These are phyloP conservation scores for Mucor piriformis DNA, from an alignment of 371 early-diverging fungal genomes.

Conservation along the genomic window DNA sequence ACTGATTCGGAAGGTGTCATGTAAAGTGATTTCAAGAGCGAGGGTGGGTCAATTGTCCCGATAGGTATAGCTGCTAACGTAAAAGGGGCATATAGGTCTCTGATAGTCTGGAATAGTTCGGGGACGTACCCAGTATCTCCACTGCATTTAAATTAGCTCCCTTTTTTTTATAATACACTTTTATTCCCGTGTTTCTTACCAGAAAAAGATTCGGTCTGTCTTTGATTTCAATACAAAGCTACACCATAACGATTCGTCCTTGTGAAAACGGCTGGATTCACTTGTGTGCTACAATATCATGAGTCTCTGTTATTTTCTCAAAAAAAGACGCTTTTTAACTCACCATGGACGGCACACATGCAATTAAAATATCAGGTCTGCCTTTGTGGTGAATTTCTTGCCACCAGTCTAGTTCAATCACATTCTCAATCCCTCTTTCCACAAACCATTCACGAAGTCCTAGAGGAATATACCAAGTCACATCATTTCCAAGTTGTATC, in stretches of 20 bases:
- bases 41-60: constrained; percentile 56
- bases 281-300: constrained; percentile 51
- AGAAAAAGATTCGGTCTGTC: constrained; percentile 54
- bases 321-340: background rate
- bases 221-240: constrained; percentile 57
- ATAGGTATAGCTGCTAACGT: constrained; percentile 63
- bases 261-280: constrained; percentile 47
- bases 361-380: constrained; percentile 46
- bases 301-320: background rate
- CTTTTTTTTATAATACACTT: background rate
- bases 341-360: constrained; percentile 61
- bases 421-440: constrained; percentile 55
- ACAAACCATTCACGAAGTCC: constrained; percentile 61
- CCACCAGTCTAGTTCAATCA: constrained; percentile 72
- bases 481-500: constrained; percentile 49
- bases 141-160: constrained; percentile 21
- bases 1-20: constrained; percentile 63
- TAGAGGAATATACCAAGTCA: constrained; percentile 67
- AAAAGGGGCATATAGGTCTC: constrained; percentile 55
- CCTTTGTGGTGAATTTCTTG: constrained; percentile 55
- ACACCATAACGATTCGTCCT: constrained; percentile 61
- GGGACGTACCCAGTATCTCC: constrained; percentile 67
- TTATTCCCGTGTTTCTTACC: constrained; percentile 31
- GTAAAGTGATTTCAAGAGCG: constrained; percentile 53
- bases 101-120: constrained; percentile 58